Base-by-base conservation (phyloP, 208 protist genomes). In the Acanthamoeba castellanii region DNA sequence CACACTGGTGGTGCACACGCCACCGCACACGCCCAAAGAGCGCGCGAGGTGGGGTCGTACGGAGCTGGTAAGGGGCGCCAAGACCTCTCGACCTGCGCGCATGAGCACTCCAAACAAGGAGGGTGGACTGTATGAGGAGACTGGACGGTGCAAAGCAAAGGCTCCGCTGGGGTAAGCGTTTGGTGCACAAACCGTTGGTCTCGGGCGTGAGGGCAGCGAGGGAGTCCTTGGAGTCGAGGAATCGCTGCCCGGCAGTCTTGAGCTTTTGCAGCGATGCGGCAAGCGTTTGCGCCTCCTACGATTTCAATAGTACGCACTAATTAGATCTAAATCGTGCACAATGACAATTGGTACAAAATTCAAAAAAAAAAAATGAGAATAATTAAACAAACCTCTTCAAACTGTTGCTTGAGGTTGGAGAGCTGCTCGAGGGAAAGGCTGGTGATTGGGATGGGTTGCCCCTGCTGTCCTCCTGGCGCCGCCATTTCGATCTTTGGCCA, bases 401-500 rank as follows among this genome's bases (percentile, higher is more conserved):
- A 32, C 25, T 92, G 85, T 57, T 92, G 85, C 45, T 92, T 92
- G 16, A 92, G 85, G 18, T 57, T 74, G 37, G 85, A 92, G 37
- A 92, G 85, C 85, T 92, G 85, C 14, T 92, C 85, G 18, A 92
- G 85, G n/a, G 37, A 57, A n/a, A 92, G 85, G 85, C 85, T 92
- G 0, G 85, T 92, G 64, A 92, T 92, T 6, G 85, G 85, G 27
- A 92, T 92, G 16, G 85, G 85, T 52, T 92, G 85, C 9, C 85
- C 85, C 50, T n/a, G 27, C 45, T 25, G 34, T n/a, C 25, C 27
- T 72, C 22, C 30, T 91, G 27, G 84, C 47, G 47, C 30, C 8
- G 76, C 76, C 76, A 85, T 85, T 11, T 85, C 52, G 2, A 20
- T 57, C 52, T 57, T 0, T 57, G 5, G 52, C 16, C 0, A 57